phyloP scores from a whole-genome alignment of 2,329 filamentous ascomycete species.

The Neopestalotiopsis rosae region DNA sequence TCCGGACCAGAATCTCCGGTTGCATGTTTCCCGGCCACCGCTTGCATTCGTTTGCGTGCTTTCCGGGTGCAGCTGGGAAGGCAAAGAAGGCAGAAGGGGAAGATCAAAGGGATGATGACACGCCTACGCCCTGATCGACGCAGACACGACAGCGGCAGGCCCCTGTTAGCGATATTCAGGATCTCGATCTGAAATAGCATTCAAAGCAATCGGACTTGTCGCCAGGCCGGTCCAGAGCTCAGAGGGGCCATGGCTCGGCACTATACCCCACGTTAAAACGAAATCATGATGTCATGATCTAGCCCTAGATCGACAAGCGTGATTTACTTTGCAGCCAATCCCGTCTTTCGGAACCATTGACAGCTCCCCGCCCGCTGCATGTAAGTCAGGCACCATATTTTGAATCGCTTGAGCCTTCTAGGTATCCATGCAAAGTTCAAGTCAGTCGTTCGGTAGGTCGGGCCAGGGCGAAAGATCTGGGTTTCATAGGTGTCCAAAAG shows the following conservation, averaged over 20 bases:
- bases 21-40: conserved; percentile 1
- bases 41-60: background rate
- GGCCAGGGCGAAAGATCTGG: background rate
- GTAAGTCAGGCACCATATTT: background rate
- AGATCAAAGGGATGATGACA: background rate
- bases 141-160: background rate
- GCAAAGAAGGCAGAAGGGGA: background rate
- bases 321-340: conserved; percentile 4
- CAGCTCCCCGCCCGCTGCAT: background rate
- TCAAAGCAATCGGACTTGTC: background rate
- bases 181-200: conserved; percentile 10
- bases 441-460: background rate
- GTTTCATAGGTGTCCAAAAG: background rate
- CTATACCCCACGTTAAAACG: conserved; percentile 7
- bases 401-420: background rate
- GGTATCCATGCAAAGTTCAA: background rate
- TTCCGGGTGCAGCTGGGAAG: background rate
- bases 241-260: conserved; percentile 2
- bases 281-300: conserved; percentile 10
- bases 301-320: background rate
- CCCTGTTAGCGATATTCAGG: conserved; percentile 1
- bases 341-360: background rate
- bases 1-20: background rate
- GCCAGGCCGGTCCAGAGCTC: conserved; percentile 4
- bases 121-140: background rate